Evolutionary conservation across 2,329 filamentous ascomycete genomes (phyloP).

Genomic region (Coniochaeta sp.): DNA sequence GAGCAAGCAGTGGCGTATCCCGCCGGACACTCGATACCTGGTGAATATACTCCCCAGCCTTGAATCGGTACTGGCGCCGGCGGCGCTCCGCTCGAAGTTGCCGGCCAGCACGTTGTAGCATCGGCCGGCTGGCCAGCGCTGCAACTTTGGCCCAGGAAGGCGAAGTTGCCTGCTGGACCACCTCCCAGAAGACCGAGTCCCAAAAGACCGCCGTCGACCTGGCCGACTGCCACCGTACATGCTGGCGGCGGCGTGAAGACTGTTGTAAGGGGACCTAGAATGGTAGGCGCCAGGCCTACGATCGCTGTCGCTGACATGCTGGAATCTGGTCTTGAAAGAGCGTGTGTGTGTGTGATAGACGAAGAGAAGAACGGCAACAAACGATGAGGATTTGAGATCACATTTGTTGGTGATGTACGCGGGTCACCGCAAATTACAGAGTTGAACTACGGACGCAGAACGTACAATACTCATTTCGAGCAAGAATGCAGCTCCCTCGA

Average conservation of each 20-base stretch:
- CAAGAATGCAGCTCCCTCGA: neutral
- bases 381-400: neutral
- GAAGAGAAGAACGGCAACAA: neutral
- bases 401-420: neutral
- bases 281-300: conserved; percentile 14
- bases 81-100: conserved; percentile 10
- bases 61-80: conserved; percentile 6
- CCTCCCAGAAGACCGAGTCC: conserved; percentile 9
- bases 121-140: conserved; percentile 9
- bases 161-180: conserved; percentile 6
- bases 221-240: conserved; percentile 15
- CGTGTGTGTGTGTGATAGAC: neutral
- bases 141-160: conserved; percentile 13
- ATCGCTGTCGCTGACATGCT: conserved; percentile 14
- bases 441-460: neutral
- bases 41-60: conserved; percentile 18
- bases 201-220: conserved; percentile 7
- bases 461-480: neutral
- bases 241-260: conserved; percentile 16
- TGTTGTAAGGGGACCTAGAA: conserved; percentile 17
- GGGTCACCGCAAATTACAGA: neutral
- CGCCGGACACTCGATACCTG: conserved; percentile 15
- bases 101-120: conserved; percentile 15
- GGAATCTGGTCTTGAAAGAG: conserved; percentile 1
- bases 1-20: conserved; percentile 18